Base-by-base conservation (phyloP, 2,329 filamentous ascomycete genomes). In the Ceratocystis alfenasii region DNA sequence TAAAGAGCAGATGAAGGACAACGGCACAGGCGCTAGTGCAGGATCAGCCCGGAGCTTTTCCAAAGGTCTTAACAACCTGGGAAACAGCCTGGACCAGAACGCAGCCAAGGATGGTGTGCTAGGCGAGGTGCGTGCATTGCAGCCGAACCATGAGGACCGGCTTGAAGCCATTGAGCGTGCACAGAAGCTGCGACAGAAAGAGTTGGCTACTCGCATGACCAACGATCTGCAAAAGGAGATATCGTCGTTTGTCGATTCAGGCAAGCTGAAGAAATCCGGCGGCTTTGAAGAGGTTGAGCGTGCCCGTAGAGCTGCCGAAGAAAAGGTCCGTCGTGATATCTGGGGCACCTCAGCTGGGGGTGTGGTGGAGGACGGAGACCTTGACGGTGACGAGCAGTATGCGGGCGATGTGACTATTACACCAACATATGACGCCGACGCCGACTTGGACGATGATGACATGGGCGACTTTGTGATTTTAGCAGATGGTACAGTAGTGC, bases 101-200 rank as follows among this genome's bases (percentile, higher is more conserved):
- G 86, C 88, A 68, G 94, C 91, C 64, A 96, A 96, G 75, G 93
- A 96, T 73, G 89, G 87, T 36, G 87, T 99, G 22, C 80, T 99
- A 1, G 92, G 90, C 60, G 94, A 97, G 78, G 93, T 99, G 57
- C 86, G 94, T 55, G 94, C 94, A 2, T 78, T 99, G 59, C 89
- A 94, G 73, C 92, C 93, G 0, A 97, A 99, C 72, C 94, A 99
- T 74, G 91, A 96, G 75, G 86, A 89, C 70, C 83, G 94, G 45
- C 80, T 99, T 0, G 94, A 97, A 76, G 94, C 94, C 45, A 99
- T 99, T 70, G 92, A 97, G 75, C 86, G 94, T n/a, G 94, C 94
- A 0, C 94, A 97, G 77, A 94, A 92, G 77, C 81, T 91, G 6
- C 83, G 94, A 25, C 89, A 94, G 75, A 91, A 90, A 73, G 94